Evolutionary conservation across 768 basidiomycete genomes (phyloP).

Genomic region (Mycena pura): DNA sequence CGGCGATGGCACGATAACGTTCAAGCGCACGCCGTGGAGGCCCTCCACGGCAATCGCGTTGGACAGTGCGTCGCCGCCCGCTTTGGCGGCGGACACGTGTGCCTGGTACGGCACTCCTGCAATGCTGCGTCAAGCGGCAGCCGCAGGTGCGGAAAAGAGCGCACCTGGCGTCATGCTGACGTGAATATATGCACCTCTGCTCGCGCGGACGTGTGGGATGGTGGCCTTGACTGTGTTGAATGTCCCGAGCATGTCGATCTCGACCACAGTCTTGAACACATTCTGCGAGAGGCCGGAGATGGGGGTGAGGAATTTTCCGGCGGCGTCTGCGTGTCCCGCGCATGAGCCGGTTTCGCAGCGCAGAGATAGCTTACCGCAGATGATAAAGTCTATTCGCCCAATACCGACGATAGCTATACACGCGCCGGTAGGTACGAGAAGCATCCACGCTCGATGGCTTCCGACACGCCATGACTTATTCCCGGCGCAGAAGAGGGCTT

Average conservation of each 20-base stretch:
- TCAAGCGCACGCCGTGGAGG: slow-evolving; percentile 91
- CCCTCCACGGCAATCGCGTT: slow-evolving; percentile 91
- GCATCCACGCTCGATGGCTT: too few species aligned
- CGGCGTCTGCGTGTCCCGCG: slow-evolving; percentile 69
- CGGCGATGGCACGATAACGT: slow-evolving; percentile 80
- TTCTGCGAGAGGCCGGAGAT: slow-evolving; percentile 86
- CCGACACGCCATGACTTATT: too few species aligned
- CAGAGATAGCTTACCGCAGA: slow-evolving; percentile 89
- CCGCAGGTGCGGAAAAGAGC: too few species aligned
- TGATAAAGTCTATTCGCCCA: slow-evolving; percentile 92
- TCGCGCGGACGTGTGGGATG: slow-evolving; percentile 68
- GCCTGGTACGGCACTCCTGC: slow-evolving; percentile 86
- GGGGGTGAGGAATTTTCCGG: slow-evolving; percentile 94
- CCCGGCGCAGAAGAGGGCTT: too few species aligned
- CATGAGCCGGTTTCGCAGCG: slow-evolving; percentile 1
- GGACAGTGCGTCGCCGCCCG: slow-evolving; percentile 89
- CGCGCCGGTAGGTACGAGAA: too few species aligned
- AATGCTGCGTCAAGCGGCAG: too few species aligned
- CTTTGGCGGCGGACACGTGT: slow-evolving; percentile 95
- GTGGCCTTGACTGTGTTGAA: slow-evolving; percentile 97
- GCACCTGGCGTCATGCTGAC: slow-evolving; percentile 87
- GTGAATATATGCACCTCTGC: slow-evolving; percentile 85
- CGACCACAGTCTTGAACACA: slow-evolving; percentile 90
- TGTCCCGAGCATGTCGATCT: slow-evolving; percentile 93
- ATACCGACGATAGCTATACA: too few species aligned